Evolutionary conservation across 1,139 yeast species (phyloP), one percentile per base, ranked within the genome.

Genomic region (Magnusiomyces fungicola): DNA sequence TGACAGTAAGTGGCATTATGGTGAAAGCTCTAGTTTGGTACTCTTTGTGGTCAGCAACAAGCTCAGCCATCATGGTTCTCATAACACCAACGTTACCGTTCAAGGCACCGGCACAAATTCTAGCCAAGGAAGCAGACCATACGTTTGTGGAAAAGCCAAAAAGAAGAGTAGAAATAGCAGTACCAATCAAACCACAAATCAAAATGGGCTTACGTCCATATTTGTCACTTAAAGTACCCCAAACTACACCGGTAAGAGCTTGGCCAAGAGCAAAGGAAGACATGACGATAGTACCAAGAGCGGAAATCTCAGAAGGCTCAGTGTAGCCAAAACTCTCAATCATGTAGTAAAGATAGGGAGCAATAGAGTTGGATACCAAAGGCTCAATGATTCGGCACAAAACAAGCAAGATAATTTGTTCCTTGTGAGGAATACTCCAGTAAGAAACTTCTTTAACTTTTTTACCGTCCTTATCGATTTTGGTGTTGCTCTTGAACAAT

Each of bases 281-380:
- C 61, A 59, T 78, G 72, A 40, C 82, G 75, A 43, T 75, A 67
- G 66, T 78, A 71, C 55, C 70, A 65, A 57, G 50, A 2, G 80
- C 69, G 19, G 80, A 75, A 41, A 78, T 76, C 3, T 73, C 71
- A 50, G 78, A 76, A 21, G 73, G 72, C 30, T 72, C 70, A 2
- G 79, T 74, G 27, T 78, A 68, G 5, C 76, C 73, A 58, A 79
- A 79, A 56, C 77, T 81, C 52, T 76, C 62, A 32, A 80, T 75
- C 81, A 80, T 77, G 60, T 76, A 79, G 62, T 78, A 80, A 30
- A 80, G 72, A 61, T 80, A 80, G 3, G 85, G 84, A 58, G 79
- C 75, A 34, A 78, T 62, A 2, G 83, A 79, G 1, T 82, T 74
- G 63, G 78, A 80, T 0, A 83, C 78, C 42, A 80, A 67, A 0